These are phyloP conservation scores for Ilex paraguariensis DNA, from an alignment of 305 asterid species.

Conservation along the genomic window DNA sequence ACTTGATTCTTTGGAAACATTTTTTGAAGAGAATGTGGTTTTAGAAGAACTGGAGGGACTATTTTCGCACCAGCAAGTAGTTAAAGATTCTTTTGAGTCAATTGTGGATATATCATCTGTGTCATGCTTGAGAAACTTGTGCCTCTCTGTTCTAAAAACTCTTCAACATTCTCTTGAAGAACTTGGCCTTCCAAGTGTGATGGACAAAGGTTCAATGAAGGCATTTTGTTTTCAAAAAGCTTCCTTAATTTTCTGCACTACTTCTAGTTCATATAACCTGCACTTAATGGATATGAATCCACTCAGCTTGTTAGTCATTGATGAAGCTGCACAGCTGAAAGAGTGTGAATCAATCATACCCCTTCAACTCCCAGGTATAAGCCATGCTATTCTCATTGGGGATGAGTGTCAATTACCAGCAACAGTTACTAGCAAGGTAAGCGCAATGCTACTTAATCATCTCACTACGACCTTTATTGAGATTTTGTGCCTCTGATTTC, in stretches of 20 bases:
- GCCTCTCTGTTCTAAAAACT: neutral
- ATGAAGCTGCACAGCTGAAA: slow-evolving; percentile 73
- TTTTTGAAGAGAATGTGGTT: slow-evolving; percentile 26
- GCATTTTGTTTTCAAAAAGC: slow-evolving; percentile 46
- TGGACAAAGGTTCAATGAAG: slow-evolving; percentile 2
- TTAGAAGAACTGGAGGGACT: neutral
- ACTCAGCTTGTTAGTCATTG: slow-evolving; percentile 42
- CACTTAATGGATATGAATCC: slow-evolving; percentile 34
- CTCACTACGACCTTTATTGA: neutral
- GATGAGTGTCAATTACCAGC: slow-evolving; percentile 67
- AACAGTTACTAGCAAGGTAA: slow-evolving; percentile 52
- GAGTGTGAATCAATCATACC: slow-evolving; percentile 64
- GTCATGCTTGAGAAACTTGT: neutral
- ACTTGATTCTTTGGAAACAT: slow-evolving; percentile 30
- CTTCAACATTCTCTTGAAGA: neutral
- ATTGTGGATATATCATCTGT: neutral
- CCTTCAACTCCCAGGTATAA: slow-evolving; percentile 44
- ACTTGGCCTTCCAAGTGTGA: neutral
- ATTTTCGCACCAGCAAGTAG: neutral
- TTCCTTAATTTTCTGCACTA: slow-evolving; percentile 56
- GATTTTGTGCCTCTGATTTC: neutral
- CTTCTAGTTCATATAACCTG: slow-evolving; percentile 44
- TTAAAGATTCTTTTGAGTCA: neutral
- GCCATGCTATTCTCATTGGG: slow-evolving; percentile 56
- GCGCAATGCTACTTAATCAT: neutral